A percentile compares a stretch with the other conserved stretches of the same genome.
Conservation (phyloP, 164 flowering plant genomes). For the Dillenia suffruticosa region DNA sequence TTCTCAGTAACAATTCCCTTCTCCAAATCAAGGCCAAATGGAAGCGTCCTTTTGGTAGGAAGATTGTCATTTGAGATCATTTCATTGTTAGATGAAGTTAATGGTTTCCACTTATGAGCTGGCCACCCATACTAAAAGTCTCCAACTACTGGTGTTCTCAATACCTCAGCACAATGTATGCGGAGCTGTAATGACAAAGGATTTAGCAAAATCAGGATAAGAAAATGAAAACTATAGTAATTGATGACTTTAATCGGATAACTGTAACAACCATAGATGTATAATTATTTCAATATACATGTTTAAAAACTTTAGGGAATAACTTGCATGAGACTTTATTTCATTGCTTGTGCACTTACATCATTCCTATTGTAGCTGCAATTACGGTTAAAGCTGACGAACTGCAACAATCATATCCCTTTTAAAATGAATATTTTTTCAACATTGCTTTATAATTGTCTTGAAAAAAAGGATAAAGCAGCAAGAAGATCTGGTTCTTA, state of each 20-base stretch:
- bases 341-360: too few species aligned
- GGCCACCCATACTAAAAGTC: slow-evolving; percentile 93
- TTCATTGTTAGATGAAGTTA: slow-evolving; percentile 15
- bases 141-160: slow-evolving; percentile 96
- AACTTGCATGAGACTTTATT: not conserved
- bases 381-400: too few species aligned
- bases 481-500: slow-evolving; percentile 14
- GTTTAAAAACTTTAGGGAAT: not conserved
- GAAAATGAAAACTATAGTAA: not conserved
- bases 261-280: too few species aligned
- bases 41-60: slow-evolving; percentile 16
- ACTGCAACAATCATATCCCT: too few species aligned
- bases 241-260: too few species aligned
- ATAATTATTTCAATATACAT: too few species aligned
- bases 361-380: too few species aligned
- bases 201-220: not conserved
- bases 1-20: slow-evolving; percentile 62
- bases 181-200: slow-evolving; percentile 55
- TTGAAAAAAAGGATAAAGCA: not conserved
- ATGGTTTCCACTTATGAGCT: slow-evolving; percentile 63
- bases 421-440: too few species aligned
- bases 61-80: slow-evolving; percentile 12
- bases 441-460: too few species aligned
- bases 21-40: slow-evolving; percentile 50
- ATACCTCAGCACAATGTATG: slow-evolving; percentile 90